Evolutionary conservation across 768 basidiomycete genomes (phyloP), one percentile per base, ranked within the genome.

Genomic region (Collybia mongolica): DNA sequence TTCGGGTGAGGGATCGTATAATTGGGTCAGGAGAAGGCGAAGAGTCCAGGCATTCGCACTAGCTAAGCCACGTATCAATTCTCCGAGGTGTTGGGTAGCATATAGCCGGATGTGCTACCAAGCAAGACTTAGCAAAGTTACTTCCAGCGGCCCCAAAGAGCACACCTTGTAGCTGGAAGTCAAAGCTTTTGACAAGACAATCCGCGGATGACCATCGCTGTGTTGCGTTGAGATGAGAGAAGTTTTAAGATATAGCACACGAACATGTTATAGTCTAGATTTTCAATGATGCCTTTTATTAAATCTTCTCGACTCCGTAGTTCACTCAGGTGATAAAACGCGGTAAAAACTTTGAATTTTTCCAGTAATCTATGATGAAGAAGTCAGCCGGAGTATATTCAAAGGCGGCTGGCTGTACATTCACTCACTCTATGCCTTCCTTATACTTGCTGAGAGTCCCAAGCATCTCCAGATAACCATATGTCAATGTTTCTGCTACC

Each of bases 381-480:
- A 11, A 9, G 32, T 19, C 38, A 48, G n/a, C n/a, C n/a, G n/a
- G n/a, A n/a, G 44, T 18, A 40, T 49, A 11, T 46, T 19, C 20
- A 9, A 22, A 24, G 18, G 24, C 24, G 20, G 39, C 1, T 20
- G 28, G 35, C 35, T 26, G 17, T 44, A n/a, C 14, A 49, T n/a
- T 32, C 39, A 71, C 88, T 57, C 64, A 95, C 94, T 91, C 89
- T 19, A 95, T 81, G 20, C 97, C 97, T 41, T 97, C 92, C 42
- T 84, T 79, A 54, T 86, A 83, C 61, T 88, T 93, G 72, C 91
- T 96, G 40, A 99, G 73, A 1, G 83, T 86, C 6, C 96, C 96
- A 2, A 99, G 77, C 86, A 99, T 94, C 60, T 97, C 93, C 56
- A 99, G 82, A 66, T 98, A 98, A 0, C 94, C 96, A 58, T 82